These are phyloP conservation scores for Pseudopediastrum boryanum DNA, from an alignment of 139 green algal genomes.

Conservation along the genomic window DNA sequence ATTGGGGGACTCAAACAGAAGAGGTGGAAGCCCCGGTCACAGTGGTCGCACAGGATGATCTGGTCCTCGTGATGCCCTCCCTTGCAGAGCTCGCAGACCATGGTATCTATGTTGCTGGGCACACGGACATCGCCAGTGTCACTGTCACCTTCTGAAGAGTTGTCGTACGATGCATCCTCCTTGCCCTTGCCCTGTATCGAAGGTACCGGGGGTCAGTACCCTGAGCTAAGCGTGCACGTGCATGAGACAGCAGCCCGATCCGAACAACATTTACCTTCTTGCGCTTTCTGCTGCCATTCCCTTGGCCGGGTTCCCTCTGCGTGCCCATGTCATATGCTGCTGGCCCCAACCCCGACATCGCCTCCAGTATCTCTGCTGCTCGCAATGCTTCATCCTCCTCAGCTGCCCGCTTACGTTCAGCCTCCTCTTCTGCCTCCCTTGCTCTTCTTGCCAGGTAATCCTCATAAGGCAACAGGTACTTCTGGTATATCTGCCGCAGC, in stretches of 20 bases:
- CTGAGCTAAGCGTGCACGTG: too few relatives aligned
- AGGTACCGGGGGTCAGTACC: too few relatives aligned
- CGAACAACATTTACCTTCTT: too few relatives aligned
- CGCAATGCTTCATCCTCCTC: neutral
- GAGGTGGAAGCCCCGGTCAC: constrained; percentile 67
- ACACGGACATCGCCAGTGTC: constrained; percentile 22
- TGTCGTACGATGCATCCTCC: neutral
- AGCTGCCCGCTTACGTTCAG: neutral
- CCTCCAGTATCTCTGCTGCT: too few relatives aligned
- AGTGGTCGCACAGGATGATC: constrained; percentile 76
- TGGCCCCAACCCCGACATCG: too few relatives aligned
- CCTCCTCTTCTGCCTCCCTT: constrained; percentile 34
- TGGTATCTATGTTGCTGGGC: constrained; percentile 45
- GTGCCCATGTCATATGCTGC: too few relatives aligned
- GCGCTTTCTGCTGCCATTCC: too few relatives aligned
- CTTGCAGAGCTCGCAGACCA: constrained; percentile 70
- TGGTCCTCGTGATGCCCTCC: constrained; percentile 43
- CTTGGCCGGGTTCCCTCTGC: too few relatives aligned
- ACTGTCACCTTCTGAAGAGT: neutral
- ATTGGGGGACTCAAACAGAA: constrained; percentile 62
- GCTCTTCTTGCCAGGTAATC: constrained; percentile 46
- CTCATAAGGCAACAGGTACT: constrained; percentile 78
- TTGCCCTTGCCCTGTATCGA: too few relatives aligned
- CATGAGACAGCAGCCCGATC: too few relatives aligned
- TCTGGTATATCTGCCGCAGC: constrained; percentile 79